Evolutionary conservation across 1,139 yeast genomes (phyloP).

Genomic region (Suhomyces taliae): DNA sequence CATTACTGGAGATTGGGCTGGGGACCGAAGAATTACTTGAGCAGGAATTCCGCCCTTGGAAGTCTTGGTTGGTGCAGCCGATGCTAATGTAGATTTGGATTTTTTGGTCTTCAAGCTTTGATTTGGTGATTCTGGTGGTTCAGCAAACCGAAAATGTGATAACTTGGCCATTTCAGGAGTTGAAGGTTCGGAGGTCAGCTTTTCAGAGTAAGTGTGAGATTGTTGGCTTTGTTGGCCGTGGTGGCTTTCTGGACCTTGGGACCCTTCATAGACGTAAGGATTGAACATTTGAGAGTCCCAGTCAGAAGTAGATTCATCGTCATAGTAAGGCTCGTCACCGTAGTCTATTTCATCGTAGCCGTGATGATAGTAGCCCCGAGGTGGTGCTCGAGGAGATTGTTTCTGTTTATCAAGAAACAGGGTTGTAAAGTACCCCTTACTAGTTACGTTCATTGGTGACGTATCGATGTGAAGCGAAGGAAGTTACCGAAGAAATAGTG

Average conservation of each 20-base stretch:
- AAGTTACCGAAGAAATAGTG: neutral
- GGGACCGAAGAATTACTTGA: neutral
- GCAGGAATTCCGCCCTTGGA: neutral
- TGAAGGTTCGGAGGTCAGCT: neutral
- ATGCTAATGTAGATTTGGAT: constrained; percentile 6
- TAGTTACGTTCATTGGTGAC: constrained; percentile 22
- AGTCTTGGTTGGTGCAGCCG: neutral
- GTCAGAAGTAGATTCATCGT: constrained; percentile 2
- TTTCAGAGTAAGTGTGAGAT: neutral
- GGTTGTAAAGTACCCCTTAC: constrained; percentile 23
- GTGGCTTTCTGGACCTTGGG: neutral
- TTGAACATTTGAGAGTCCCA: constrained; percentile 6
- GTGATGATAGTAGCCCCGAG: constrained; percentile 3
- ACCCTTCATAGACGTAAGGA: neutral
- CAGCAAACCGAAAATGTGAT: constrained; percentile 1
- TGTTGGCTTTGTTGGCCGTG: neutral
- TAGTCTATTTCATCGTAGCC: constrained; percentile 6
- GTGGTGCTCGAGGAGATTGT: constrained; percentile 13
- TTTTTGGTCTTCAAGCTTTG: constrained; percentile 4
- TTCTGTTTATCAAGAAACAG: constrained; percentile 19
- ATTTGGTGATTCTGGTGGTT: neutral
- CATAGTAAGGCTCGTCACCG: constrained; percentile 2
- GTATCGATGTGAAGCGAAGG: neutral
- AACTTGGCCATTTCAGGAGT: constrained; percentile 1
- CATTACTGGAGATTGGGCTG: constrained; percentile 1